A percentile compares a stretch with the other conserved stretches of the same genome.
Evolutionary conservation across 1,139 yeast genomes (phyloP).

Genomic region (Sugiyamaella paludigena): DNA sequence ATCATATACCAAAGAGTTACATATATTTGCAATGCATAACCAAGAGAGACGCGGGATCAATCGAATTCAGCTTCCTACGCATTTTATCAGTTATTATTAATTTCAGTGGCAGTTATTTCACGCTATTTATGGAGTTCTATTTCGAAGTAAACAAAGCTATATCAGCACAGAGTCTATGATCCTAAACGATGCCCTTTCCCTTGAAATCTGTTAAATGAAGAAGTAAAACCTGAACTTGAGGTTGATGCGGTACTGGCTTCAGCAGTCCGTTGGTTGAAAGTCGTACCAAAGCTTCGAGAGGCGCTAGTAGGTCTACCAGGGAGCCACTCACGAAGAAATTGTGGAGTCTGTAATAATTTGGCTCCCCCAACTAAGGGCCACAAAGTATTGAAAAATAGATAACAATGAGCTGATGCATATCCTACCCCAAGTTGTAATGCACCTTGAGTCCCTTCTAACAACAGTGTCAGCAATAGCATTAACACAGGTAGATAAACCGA

Average conservation of each 20-base stretch:
- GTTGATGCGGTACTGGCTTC: neutral
- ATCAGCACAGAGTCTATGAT: constrained; percentile 16
- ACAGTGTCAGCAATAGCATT: constrained; percentile 30
- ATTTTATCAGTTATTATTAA: too few relatives aligned
- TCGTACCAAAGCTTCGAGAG: constrained; percentile 6
- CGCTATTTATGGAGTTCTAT: too few relatives aligned
- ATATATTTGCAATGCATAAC: too few relatives aligned
- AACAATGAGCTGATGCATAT: constrained; percentile 37
- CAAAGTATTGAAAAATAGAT: constrained; percentile 31
- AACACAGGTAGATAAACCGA: constrained; percentile 38
- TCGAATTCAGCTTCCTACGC: too few relatives aligned
- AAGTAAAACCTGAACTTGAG: neutral
- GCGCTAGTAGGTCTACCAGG: constrained; percentile 19
- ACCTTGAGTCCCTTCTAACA: constrained; percentile 33
- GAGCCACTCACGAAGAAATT: constrained; percentile 21
- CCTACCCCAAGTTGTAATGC: constrained; percentile 35
- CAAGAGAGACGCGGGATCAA: too few relatives aligned
- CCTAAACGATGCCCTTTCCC: constrained; percentile 34
- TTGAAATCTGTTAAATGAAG: constrained; percentile 16
- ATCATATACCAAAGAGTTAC: too few relatives aligned
- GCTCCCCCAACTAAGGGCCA: constrained; percentile 29
- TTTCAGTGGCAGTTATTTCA: too few relatives aligned
- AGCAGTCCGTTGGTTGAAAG: constrained; percentile 1
- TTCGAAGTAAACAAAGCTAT: too few relatives aligned
- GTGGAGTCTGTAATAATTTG: constrained; percentile 28